Conservation (phyloP, 1,139 yeast species). For the Saccharomycopsis phalli region DNA sequence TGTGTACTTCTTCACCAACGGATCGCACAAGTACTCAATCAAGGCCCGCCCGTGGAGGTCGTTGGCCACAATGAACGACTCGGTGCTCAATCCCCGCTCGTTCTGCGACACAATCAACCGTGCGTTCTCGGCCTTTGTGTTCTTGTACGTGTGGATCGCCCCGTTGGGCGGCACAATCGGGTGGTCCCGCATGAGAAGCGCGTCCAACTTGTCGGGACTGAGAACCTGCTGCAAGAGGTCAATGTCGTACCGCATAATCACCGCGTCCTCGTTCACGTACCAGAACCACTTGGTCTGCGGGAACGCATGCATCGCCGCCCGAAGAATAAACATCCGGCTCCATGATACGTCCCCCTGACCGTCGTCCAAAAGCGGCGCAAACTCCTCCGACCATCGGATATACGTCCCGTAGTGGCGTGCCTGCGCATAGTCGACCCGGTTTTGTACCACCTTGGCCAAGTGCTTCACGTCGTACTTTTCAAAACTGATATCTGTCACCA, state of each 20-base stretch:
- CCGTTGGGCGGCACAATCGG: conserved; percentile 65
- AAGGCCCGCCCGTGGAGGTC: conserved; percentile 56
- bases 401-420: conserved; percentile 68
- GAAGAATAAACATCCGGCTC: conserved; percentile 49
- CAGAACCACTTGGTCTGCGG: conserved; percentile 80
- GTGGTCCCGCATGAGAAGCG: conserved; percentile 53
- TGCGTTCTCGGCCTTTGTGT: conserved; percentile 44
- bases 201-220: conserved; percentile 45
- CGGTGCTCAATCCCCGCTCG: conserved; percentile 48
- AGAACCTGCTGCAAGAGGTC: conserved; percentile 51
- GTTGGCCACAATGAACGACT: conserved; percentile 61
- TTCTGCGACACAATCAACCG: conserved; percentile 62
- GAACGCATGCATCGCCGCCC: conserved; percentile 83
- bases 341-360: conserved; percentile 36
- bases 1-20: conserved; percentile 53
- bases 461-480: conserved; percentile 54
- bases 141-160: conserved; percentile 59
- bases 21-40: conserved; percentile 69
- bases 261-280: conserved; percentile 69
- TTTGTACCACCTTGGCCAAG: conserved; percentile 61
- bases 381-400: conserved; percentile 78
- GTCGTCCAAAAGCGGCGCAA: conserved; percentile 47
- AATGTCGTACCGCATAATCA: conserved; percentile 57
- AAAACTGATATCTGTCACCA: conserved; percentile 78
- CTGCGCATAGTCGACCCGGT: conserved; percentile 75